phyloP scores from a whole-genome alignment of 2,329 filamentous ascomycete genomes.

The Rutstroemia sp. region DNA sequence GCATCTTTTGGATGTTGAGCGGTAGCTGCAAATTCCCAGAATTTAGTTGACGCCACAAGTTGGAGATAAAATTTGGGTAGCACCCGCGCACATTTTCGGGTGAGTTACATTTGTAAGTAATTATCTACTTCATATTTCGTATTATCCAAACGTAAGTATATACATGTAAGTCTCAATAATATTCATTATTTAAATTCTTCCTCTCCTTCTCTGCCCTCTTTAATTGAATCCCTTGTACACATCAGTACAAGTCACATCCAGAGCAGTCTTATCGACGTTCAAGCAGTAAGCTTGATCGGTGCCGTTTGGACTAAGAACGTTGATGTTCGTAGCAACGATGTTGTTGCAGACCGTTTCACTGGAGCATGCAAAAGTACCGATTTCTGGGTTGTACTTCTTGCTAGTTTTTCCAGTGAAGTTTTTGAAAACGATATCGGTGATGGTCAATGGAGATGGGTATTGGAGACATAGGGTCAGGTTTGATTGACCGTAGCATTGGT shows the following conservation, averaged over 20 bases:
- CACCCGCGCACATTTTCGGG: no score
- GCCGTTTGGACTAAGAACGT: slow-evolving; percentile 41
- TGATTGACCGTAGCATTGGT: slow-evolving; percentile 58
- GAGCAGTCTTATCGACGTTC: slow-evolving; percentile 33
- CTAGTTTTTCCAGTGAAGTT: slow-evolving; percentile 49
- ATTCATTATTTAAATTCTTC: no score
- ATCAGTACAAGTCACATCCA: slow-evolving; percentile 32
- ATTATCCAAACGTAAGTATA: no score
- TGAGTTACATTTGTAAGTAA: no score
- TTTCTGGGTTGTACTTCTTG: slow-evolving; percentile 35
- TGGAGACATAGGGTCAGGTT: slow-evolving; percentile 54
- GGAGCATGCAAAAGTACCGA: slow-evolving; percentile 42
- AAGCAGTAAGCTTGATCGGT: slow-evolving; percentile 36
- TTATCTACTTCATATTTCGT: no score
- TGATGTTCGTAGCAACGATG: slow-evolving; percentile 40
- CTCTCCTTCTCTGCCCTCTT: not conserved
- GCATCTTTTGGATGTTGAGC: no score
- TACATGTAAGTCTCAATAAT: no score
- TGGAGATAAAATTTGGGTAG: no score
- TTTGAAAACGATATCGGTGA: slow-evolving; percentile 47
- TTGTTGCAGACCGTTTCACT: slow-evolving; percentile 40
- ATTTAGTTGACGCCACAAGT: no score
- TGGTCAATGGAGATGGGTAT: slow-evolving; percentile 47
- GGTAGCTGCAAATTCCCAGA: no score
- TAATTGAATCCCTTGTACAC: slow-evolving; percentile 25